phyloP scores from a whole-genome alignment of 208 protist genomes.

The Herpetomonas samuelpessoai region DNA sequence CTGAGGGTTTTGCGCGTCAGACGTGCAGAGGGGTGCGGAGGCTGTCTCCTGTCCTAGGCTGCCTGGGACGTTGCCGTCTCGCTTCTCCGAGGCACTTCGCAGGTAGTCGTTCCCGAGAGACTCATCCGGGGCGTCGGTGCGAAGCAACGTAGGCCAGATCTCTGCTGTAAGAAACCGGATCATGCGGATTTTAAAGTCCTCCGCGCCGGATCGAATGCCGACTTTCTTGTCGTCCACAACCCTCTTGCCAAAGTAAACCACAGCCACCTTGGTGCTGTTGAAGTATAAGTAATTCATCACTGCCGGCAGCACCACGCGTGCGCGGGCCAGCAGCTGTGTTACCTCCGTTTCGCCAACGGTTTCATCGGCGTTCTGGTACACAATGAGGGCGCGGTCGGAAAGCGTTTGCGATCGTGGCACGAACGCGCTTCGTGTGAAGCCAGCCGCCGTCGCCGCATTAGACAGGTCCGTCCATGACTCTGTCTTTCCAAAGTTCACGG shows the following conservation, averaged over 20 bases:
- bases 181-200: conserved; percentile 67
- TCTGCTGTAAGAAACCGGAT: conserved; percentile 56
- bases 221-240: conserved; percentile 24
- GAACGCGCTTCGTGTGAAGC: neutral
- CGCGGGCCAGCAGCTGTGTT: conserved; percentile 34
- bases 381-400: conserved; percentile 37
- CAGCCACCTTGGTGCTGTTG: conserved; percentile 34
- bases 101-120: conserved; percentile 29
- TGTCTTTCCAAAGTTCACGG: neutral
- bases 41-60: too few relatives aligned
- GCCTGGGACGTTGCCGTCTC: neutral
- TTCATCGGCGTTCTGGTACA: conserved; percentile 50
- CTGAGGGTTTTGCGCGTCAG: neutral
- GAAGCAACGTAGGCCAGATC: conserved; percentile 62
- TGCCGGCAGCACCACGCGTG: conserved; percentile 43
- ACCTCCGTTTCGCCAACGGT: conserved; percentile 19
- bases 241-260: conserved; percentile 66
- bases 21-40: neutral
- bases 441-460: conserved; percentile 5
- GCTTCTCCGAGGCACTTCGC: neutral
- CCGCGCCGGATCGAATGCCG: conserved; percentile 42
- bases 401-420: neutral
- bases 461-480: conserved; percentile 13
- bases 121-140: conserved; percentile 65
- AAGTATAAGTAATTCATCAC: conserved; percentile 76